Base-by-base conservation (phyloP, 1,139 yeast species). In the Lodderomyces margitis region DNA sequence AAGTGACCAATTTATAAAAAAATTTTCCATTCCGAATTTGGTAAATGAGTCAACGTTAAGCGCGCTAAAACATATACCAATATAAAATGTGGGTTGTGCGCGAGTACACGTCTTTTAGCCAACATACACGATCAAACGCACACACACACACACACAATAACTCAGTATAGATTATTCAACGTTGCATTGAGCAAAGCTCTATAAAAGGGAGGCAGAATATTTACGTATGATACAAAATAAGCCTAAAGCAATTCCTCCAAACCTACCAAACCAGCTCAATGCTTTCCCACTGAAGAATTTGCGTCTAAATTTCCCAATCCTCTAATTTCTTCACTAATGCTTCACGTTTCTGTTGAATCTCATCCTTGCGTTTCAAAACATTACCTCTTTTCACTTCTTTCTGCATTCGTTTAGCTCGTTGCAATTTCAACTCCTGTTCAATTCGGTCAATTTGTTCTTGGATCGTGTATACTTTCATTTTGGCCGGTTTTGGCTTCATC, bases 371-470 rank as follows among this genome's bases (percentile, higher is more conserved):
- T 4, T 47, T 8, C 20, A 43, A 27, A 23, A 19, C n/a, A n/a
- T 42, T 14, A n/a, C 21, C 35, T 5, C 9, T 24, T 8, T n/a
- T 11, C 15, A 50, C 36, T 33, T 44, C 33, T 6, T 36, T 36
- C 37, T 42, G 40, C 9, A 34, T 40, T 23, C 39, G 40, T 11
- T 38, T 39, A 16, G 47, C 36, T 8, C 35, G 35, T 12, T 34
- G 38, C 24, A 43, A 15, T 17, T 44, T 37, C 17, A 51, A 45
- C 10, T 46, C 39, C 12, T 37, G 43, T 11, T 25, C 38, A 23
- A 51, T 19, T 10, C 27, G 23, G 9, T 36, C 25, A 8, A 56
- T 20, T 40, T 55, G 57, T 21, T 51, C 46, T 2, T 41, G 44
- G 2, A 51, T 23, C 1, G 49, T 34, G 12, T 45, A 38, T 5